A percentile compares a stretch with the other conserved stretches of the same genome.
Conservation (phyloP, 148 eudicot species). For the Chenopodium album region DNA sequence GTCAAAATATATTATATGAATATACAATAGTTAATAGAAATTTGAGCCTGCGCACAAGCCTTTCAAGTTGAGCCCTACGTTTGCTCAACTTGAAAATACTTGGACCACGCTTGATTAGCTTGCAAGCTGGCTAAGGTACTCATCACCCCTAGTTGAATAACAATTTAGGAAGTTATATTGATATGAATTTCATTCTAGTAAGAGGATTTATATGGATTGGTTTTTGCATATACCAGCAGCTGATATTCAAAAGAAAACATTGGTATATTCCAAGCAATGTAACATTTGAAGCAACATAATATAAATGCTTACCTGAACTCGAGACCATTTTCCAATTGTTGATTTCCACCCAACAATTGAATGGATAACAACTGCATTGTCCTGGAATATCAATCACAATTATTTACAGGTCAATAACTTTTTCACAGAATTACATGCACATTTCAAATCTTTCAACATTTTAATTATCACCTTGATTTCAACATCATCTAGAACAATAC, state of each 20-base stretch:
- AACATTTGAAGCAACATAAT: background rate
- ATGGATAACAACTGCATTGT: conserved; percentile 63
- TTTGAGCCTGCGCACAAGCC: no score
- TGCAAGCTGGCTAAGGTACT: no score
- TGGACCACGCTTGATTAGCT: no score
- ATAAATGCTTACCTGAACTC: conserved; percentile 53
- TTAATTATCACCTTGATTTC: conserved; percentile 53
- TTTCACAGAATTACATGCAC: background rate
- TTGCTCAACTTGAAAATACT: no score
- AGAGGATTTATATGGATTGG: background rate
- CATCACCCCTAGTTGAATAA: no score
- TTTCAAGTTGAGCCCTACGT: no score
- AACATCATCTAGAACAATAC: conserved; percentile 66
- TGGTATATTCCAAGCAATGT: background rate
- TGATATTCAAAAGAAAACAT: background rate
- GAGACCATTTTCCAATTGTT: conserved; percentile 65
- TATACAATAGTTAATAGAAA: no score
- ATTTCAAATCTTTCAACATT: conserved; percentile 14
- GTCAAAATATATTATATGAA: no score
- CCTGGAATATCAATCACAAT: conserved; percentile 35
- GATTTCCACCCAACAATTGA: conserved; percentile 75
- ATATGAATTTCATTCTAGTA: background rate
- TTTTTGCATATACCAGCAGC: background rate
- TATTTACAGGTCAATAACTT: conserved; percentile 2
- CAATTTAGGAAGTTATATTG: background rate